Evolutionary conservation across 345 rosid species (phyloP).

Genomic region (Citrus australasica): DNA sequence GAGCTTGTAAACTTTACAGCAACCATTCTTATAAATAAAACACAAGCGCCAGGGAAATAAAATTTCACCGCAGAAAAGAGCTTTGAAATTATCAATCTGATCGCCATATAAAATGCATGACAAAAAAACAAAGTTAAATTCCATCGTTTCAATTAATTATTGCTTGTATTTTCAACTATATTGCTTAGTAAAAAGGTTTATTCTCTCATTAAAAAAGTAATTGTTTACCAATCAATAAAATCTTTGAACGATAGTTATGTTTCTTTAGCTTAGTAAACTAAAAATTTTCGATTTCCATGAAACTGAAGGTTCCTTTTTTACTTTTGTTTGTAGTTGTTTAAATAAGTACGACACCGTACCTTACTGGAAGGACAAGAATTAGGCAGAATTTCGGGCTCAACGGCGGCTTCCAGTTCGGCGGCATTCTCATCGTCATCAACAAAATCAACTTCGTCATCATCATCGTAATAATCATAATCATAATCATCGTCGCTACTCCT

Average conservation of each 20-base stretch:
- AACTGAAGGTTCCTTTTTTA: neutral
- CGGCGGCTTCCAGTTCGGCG: neutral
- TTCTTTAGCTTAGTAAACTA: neutral
- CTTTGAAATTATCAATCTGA: neutral
- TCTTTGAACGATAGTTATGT: neutral
- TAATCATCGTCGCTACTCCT: constrained; percentile 1
- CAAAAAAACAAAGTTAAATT: neutral
- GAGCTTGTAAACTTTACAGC: neutral
- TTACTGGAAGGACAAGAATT: neutral
- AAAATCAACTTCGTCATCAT: neutral
- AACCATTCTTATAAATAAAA: neutral
- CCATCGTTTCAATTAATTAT: neutral
- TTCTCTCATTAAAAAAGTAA: no score
- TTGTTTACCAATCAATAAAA: neutral
- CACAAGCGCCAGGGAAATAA: no score
- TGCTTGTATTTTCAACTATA: no score
- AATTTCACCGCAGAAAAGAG: no score
- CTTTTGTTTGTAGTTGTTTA: neutral
- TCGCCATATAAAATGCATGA: neutral
- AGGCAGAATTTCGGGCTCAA: neutral
- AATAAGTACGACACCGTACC: neutral
- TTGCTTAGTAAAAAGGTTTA: no score
- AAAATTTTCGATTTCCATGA: neutral
- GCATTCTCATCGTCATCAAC: neutral
- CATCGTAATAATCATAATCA: neutral